These are phyloP conservation scores for Suillus discolor DNA, from an alignment of 768 basidiomycete species.

Conservation along the genomic window DNA sequence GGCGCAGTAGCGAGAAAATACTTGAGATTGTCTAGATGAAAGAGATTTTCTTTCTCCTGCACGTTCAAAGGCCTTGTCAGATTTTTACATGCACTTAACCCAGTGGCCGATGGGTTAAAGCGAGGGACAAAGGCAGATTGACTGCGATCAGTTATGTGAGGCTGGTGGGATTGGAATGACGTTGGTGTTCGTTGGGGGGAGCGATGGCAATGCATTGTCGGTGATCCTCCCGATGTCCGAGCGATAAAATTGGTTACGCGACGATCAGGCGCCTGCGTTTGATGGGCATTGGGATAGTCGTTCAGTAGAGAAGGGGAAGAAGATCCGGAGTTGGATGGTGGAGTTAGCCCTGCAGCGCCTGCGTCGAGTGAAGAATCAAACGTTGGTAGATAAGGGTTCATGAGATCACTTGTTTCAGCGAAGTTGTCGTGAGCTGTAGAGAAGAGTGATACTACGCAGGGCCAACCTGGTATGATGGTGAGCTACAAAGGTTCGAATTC, in stretches of 20 bases:
- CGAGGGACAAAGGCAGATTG: slow-evolving; percentile 12
- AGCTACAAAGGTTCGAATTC: background rate
- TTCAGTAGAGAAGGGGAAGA: slow-evolving; percentile 2
- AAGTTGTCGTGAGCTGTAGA: background rate
- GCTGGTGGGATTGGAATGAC: background rate
- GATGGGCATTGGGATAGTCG: background rate
- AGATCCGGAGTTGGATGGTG: background rate
- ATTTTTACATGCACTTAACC: slow-evolving; percentile 27
- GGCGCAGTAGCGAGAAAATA: slow-evolving; percentile 89
- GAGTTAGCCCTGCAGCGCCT: background rate
- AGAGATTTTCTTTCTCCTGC: slow-evolving; percentile 68
- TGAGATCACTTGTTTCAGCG: slow-evolving; percentile 1
- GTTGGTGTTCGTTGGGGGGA: background rate
- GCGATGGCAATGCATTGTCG: background rate
- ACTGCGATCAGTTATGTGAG: background rate
- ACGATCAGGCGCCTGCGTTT: slow-evolving; percentile 1
- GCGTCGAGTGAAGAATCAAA: background rate
- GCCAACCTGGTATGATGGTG: background rate
- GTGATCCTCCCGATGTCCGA: background rate
- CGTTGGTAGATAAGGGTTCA: background rate
- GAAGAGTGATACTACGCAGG: background rate
- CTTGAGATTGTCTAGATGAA: slow-evolving; percentile 82
- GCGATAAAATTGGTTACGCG: background rate
- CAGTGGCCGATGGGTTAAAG: slow-evolving; percentile 26
- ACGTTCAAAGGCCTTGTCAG: slow-evolving; percentile 54